These are phyloP conservation scores for Xanthoconium purpureum DNA, from an alignment of 768 basidiomycete genomes.

Conservation along the genomic window DNA sequence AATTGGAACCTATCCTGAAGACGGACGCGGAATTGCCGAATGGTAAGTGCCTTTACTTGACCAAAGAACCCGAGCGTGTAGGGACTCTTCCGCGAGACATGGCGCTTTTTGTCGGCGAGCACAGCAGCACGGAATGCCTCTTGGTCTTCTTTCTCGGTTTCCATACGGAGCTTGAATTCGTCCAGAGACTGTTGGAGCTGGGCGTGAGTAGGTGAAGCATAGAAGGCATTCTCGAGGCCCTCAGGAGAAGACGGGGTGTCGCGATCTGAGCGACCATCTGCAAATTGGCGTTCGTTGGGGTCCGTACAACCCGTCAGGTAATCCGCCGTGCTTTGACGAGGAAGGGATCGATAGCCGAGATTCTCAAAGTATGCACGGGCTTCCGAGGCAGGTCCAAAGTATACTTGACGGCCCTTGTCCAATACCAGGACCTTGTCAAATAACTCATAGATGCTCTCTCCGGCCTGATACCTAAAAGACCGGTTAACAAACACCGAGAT, in stretches of 20 bases:
- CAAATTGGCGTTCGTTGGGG: constrained; percentile 80
- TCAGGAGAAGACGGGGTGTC: constrained; percentile 65
- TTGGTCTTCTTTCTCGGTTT: constrained; percentile 63
- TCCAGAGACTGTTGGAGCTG: constrained; percentile 46
- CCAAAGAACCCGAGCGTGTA: constrained; percentile 78
- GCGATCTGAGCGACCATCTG: constrained; percentile 51
- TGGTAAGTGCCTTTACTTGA: constrained; percentile 68
- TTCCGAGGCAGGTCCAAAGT: constrained; percentile 68
- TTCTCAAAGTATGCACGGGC: constrained; percentile 78
- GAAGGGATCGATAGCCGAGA: constrained; percentile 69
- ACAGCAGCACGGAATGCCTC: constrained; percentile 77
- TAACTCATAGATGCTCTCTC: constrained; percentile 69
- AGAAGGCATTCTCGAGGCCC: constrained; percentile 64
- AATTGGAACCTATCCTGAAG: constrained; percentile 79
- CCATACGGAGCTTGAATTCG: constrained; percentile 55
- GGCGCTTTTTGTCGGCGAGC: constrained; percentile 70
- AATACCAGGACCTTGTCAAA: constrained; percentile 91
- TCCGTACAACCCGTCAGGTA: constrained; percentile 84
- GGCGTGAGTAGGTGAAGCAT: constrained; percentile 42
- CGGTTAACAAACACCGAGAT: background rate
- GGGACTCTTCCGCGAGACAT: constrained; percentile 73
- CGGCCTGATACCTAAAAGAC: constrained; percentile 63
- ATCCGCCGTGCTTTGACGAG: constrained; percentile 83
- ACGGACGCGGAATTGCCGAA: constrained; percentile 69
- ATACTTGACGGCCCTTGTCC: constrained; percentile 77